A percentile compares a stretch with the other conserved stretches of the same genome.
Conservation (phyloP, 1,139 yeast genomes). For the Pichiaceae sp. region DNA sequence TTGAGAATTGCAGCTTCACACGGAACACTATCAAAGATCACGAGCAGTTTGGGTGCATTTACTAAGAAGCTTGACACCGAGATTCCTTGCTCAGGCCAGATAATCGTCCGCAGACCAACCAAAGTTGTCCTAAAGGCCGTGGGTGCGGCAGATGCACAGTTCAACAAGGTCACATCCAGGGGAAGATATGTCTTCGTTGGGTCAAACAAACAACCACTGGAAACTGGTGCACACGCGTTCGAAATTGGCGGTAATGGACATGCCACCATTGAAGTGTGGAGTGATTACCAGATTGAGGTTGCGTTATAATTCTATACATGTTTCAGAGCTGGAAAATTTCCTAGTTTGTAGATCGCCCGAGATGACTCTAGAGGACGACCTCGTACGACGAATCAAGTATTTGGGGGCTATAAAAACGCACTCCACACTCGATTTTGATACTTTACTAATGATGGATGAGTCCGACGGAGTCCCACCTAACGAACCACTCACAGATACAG, state of each 20-base stretch:
- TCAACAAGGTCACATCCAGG: too few relatives aligned
- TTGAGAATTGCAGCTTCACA: slow-evolving; percentile 5
- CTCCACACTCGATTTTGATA: slow-evolving; percentile 14
- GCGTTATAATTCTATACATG: background rate
- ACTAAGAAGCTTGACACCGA: background rate
- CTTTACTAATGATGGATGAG: slow-evolving; percentile 16
- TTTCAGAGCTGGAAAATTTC: background rate
- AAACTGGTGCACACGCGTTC: background rate
- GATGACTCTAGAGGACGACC: background rate
- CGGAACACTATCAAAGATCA: background rate
- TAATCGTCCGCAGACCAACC: background rate
- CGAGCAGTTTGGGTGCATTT: background rate
- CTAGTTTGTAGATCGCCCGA: background rate
- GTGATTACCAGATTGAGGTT: background rate
- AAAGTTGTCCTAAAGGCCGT: background rate
- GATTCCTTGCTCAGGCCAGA: background rate
- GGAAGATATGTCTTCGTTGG: background rate
- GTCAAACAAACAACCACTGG: background rate
- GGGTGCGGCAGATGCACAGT: too few relatives aligned
- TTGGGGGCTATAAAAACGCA: slow-evolving; percentile 1
- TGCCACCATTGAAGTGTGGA: background rate
- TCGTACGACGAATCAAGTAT: slow-evolving; percentile 4
- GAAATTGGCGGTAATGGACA: background rate
- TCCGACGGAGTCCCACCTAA: slow-evolving; percentile 1
- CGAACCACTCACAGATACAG: slow-evolving; percentile 17